Evolutionary conservation across 495 filamentous ascomycete species (phyloP).

Genomic region (Annulohypoxylon moriforme): DNA sequence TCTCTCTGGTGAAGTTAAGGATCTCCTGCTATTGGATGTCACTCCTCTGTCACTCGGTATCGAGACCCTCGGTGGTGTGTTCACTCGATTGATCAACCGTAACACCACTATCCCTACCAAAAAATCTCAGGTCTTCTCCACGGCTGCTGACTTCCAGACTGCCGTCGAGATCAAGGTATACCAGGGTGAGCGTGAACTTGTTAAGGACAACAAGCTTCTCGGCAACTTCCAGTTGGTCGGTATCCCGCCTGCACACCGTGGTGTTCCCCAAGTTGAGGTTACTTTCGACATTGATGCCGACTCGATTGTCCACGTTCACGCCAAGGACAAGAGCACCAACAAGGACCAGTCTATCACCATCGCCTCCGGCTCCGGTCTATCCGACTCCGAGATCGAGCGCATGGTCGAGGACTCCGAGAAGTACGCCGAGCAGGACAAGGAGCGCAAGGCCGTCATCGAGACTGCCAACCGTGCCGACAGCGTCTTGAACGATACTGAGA

Average conservation of each 20-base stretch:
- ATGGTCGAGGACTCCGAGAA: conserved; percentile 99
- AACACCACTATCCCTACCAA: conserved; percentile 99
- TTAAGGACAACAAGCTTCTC: conserved; percentile 98
- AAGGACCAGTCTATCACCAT: conserved; percentile 99
- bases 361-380: conserved; percentile 97
- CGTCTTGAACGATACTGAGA: conserved; percentile 97
- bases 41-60: conserved; percentile 99
- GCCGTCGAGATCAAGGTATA: conserved; percentile 99
- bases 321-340: conserved; percentile 99
- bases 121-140: conserved; percentile 99
- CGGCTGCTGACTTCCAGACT: conserved; percentile 98
- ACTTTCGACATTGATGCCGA: conserved; percentile 99
- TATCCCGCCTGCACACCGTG: conserved; percentile 96
- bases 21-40: conserved; percentile 95
- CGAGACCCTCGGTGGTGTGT: conserved; percentile 98
- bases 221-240: conserved; percentile 99
- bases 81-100: conserved; percentile 99
- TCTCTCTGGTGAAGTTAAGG: conserved; percentile 95
- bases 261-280: conserved; percentile 97
- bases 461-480: conserved; percentile 96
- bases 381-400: conserved; percentile 89
- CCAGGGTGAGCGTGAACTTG: conserved; percentile 99
- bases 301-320: conserved; percentile 98
- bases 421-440: conserved; percentile 94
- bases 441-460: conserved; percentile 95